phyloP scores from a whole-genome alignment of 495 filamentous ascomycete species.

The Umbilicaria muhlenbergii region DNA sequence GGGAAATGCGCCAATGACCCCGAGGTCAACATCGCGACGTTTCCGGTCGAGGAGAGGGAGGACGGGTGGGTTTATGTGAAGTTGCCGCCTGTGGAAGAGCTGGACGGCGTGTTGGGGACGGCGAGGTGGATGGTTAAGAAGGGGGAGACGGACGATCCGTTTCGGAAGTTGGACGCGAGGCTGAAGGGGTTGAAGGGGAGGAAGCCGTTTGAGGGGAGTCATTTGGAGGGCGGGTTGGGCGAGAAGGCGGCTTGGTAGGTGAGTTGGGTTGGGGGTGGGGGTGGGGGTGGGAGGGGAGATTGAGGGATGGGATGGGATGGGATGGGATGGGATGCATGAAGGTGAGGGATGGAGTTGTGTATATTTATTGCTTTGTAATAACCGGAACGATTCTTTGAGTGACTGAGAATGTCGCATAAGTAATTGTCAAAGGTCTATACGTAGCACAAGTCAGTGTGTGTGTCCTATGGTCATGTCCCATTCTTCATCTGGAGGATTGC shows the following conservation, averaged over 20 bases:
- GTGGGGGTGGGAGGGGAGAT: neutral
- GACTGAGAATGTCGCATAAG: too few relatives aligned
- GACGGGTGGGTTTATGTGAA: constrained; percentile 79
- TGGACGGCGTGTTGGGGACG: constrained; percentile 73
- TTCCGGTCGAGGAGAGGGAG: constrained; percentile 60
- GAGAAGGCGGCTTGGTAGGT: constrained; percentile 27
- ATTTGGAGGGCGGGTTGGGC: constrained; percentile 25
- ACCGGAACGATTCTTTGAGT: too few relatives aligned
- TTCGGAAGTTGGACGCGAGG: constrained; percentile 55
- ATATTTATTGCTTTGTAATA: too few relatives aligned
- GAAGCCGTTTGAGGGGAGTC: constrained; percentile 34
- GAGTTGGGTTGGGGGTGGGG: constrained; percentile 9
- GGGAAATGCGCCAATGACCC: constrained; percentile 69
- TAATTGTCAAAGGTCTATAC: too few relatives aligned
- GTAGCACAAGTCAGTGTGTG: too few relatives aligned
- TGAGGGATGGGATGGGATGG: neutral
- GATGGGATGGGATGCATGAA: too few relatives aligned
- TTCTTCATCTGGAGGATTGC: too few relatives aligned
- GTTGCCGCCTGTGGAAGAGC: constrained; percentile 70
- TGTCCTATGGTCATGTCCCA: too few relatives aligned
- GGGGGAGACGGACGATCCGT: constrained; percentile 47
- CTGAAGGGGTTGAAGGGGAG: constrained; percentile 40
- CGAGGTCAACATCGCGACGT: constrained; percentile 69
- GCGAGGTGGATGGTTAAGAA: constrained; percentile 69
- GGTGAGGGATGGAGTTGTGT: too few relatives aligned